Evolutionary conservation across 768 basidiomycete species (phyloP), one percentile per base, ranked within the genome.

Genomic region (Phanerochaete carnosa): DNA sequence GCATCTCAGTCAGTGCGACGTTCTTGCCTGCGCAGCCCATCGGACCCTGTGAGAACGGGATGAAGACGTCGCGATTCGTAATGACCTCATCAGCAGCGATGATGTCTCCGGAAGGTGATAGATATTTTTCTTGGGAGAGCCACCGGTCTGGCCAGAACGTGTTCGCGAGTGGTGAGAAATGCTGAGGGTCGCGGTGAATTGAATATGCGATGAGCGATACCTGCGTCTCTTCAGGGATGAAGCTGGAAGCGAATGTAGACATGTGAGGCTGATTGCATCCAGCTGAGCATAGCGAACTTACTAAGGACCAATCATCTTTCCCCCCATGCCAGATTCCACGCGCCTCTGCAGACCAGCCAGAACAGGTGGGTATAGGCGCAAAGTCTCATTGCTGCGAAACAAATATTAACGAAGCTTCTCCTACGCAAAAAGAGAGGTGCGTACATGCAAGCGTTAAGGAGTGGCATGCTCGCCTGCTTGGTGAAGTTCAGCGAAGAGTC

Each of bases 71-170:
- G 49, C 43, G 46, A 57, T 64, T 55, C 25, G 55, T 56, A 7
- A 55, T 45, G 11, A 64, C 55, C 30, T 25, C 13, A 2, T 43
- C 60, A 7, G 23, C 16, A 25, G 62, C 15, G 45, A 61, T 53
- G 43, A 37, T 45, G n/a, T 61, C 55, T 3, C 49, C 52, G 1
- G 63, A 45, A 5, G 60, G 60, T 11, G 56, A 45, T 4, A n/a
- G 26, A n/a, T 54, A 55, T n/a, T 32, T 35, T 8, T 62, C 60
- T 45, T 64, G 57, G 30, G 56, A 35, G 6, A 69, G 57, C 66
- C 68, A 70, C 12, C 68, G 62, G 32, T 70, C 69, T 5, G 69
- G 68, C 39, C 63, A 62, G 60, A 66, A 70, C 25, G 33, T 7
- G 30, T 67, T 62, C 12, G 69, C 62, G 1, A 63, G 45, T 13